A percentile compares a stretch with the other conserved stretches of the same genome.
Conservation (phyloP, 2,329 filamentous ascomycete genomes). For the Trichoderma harzianum region DNA sequence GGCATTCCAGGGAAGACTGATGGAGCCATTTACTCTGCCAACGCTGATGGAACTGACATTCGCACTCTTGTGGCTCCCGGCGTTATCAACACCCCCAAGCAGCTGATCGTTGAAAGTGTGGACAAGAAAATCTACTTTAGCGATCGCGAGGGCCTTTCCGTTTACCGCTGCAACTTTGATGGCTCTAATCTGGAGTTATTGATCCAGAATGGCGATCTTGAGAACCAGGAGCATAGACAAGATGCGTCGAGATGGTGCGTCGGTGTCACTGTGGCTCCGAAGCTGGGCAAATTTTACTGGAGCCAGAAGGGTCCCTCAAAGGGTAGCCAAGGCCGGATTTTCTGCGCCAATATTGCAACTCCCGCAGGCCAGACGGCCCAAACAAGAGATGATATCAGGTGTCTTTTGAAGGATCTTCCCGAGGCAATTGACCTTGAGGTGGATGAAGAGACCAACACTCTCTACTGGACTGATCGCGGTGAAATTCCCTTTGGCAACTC, state of each 20-base stretch:
- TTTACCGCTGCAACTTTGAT: constrained; percentile 39
- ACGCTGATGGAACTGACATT: constrained; percentile 48
- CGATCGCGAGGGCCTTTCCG: constrained; percentile 43
- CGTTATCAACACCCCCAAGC: constrained; percentile 47
- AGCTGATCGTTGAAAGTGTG: constrained; percentile 31
- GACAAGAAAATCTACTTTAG: constrained; percentile 38
- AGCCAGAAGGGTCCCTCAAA: constrained; percentile 57
- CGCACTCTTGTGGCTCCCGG: constrained; percentile 42
- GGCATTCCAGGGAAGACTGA: constrained; percentile 38
- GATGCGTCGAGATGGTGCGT: constrained; percentile 46
- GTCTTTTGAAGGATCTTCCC: constrained; percentile 43
- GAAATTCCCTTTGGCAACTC: constrained; percentile 54
- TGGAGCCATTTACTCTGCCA: constrained; percentile 42
- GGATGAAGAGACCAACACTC: constrained; percentile 39
- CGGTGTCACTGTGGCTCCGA: constrained; percentile 47
- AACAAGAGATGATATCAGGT: constrained; percentile 40
- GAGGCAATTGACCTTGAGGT: constrained; percentile 58
- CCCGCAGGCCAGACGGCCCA: constrained; percentile 34
- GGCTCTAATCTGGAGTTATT: constrained; percentile 39
- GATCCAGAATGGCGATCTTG: constrained; percentile 33
- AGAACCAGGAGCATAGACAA: constrained; percentile 22
- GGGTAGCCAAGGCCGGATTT: constrained; percentile 49
- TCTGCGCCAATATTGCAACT: constrained; percentile 43
- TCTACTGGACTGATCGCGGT: constrained; percentile 62
- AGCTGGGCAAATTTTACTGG: constrained; percentile 52